Evolutionary conservation across 305 asterid genomes (phyloP).

Genomic region (Fraxinus ornus): DNA sequence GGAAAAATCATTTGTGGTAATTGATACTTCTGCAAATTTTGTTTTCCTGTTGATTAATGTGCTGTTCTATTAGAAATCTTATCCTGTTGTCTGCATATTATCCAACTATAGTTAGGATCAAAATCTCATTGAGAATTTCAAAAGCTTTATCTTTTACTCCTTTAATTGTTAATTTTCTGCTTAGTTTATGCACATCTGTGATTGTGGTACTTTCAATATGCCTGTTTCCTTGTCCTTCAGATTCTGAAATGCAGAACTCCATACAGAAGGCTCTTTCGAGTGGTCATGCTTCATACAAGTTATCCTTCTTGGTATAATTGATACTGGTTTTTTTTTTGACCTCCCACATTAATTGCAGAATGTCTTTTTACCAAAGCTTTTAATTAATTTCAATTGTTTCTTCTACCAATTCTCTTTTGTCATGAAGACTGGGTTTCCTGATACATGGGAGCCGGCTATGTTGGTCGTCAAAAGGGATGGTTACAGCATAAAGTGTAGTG

Average conservation of each 20-base stretch:
- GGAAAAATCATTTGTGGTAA: constrained; percentile 87
- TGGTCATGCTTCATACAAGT: constrained; percentile 79
- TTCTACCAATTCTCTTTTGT: constrained; percentile 24
- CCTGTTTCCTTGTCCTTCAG: constrained; percentile 42
- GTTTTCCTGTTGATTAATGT: background rate
- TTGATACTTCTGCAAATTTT: constrained; percentile 22
- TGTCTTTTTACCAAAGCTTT: background rate
- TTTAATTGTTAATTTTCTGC: constrained; percentile 13
- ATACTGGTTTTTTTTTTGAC: background rate
- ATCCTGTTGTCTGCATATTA: background rate
- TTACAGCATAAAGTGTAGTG: constrained; percentile 80
- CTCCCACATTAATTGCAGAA: constrained; percentile 17
- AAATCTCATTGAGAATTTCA: background rate
- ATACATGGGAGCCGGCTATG: constrained; percentile 89
- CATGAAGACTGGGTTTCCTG: constrained; percentile 68
- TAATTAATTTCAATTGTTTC: constrained; percentile 24
- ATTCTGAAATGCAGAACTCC: constrained; percentile 74
- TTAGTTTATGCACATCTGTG: constrained; percentile 17
- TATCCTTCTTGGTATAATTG: constrained; percentile 68
- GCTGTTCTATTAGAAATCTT: background rate
- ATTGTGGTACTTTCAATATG: background rate
- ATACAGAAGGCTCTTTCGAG: constrained; percentile 59
- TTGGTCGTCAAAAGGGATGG: constrained; percentile 79
- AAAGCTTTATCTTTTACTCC: background rate
- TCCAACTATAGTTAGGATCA: background rate